A percentile compares a stretch with the other conserved stretches of the same genome.
phyloP scores from a whole-genome alignment of 2,329 filamentous ascomycete species.

The Fusarium sp. region DNA sequence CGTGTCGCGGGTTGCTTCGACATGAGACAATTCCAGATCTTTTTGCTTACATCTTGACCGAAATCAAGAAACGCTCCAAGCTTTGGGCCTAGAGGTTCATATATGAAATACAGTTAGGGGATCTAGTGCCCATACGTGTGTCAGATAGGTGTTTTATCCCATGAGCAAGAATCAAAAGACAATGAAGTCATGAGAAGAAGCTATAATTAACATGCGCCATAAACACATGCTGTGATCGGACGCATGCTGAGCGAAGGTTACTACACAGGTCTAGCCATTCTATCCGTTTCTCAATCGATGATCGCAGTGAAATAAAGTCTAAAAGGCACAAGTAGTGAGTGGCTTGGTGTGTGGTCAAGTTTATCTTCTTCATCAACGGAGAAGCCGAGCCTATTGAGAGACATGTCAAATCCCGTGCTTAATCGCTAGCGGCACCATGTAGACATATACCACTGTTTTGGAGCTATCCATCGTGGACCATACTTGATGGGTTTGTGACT shows the following conservation, averaged over 20 bases:
- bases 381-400: not conserved
- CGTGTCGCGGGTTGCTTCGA: not conserved
- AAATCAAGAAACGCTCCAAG: not conserved
- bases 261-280: not conserved
- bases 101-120: not conserved
- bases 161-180: constrained; percentile 42
- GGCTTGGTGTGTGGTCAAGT: not conserved
- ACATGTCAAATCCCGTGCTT: not conserved
- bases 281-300: not conserved
- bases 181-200: not conserved
- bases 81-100: not conserved
- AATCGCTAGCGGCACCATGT: not conserved
- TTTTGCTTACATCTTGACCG: not conserved
- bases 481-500: not conserved
- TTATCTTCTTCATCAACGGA: not conserved
- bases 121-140: not conserved
- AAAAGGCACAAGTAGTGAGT: not conserved
- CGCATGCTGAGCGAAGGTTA: not conserved
- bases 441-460: not conserved
- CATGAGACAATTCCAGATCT: too few relatives aligned
- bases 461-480: not conserved
- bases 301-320: not conserved
- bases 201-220: too few relatives aligned
- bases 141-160: not conserved
- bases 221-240: not conserved